Base-by-base conservation (phyloP, 2,329 filamentous ascomycete genomes). In the Knufia petricola region DNA sequence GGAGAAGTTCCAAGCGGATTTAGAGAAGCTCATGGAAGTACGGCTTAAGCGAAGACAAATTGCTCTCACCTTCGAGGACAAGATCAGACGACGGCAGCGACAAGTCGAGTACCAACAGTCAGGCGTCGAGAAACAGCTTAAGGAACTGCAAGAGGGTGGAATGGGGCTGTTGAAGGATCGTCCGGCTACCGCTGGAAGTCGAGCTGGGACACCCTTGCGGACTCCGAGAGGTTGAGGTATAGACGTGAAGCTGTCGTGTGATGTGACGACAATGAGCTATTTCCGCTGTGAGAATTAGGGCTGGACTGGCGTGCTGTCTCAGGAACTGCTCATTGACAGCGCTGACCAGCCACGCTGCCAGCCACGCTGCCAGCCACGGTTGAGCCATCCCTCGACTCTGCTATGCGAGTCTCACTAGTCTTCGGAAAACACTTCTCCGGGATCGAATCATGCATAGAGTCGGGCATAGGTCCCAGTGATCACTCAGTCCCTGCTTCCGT, bases 81-180 rank as follows among this genome's bases (percentile, higher is more conserved):
- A 80, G 55, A 66, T 82, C 32, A 71, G 70, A 51, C 63, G 68
- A 49, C 69, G 78, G n/a, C 67, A 81, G 57, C 64, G 70, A 6
- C 57, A 64, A 34, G 70, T 81, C 2, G 64, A 69, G 48, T 68
- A 67, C 48, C 75, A 76, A 55, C 69, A 69, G 38, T 60, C 62
- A 13, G 63, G 72, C 17, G 68, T 79, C 3, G 66, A 73, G 30
- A 61, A 62, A n/a, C 72, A 75, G 24, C 60, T 79, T 54, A 62
- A 62, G 7, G 71, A 65, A 52, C 78, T 82, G 74, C 75, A 71
- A 60, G 64, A 65, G 31, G 74, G 72, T 34, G 79, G 79, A 3
- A 66, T 68, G 17, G 69, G 69, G 28, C 68, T 82, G 24, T 63
- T 82, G 24, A 39, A 24, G n/a, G 30, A 39, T 34, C 19, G 45